phyloP scores from a whole-genome alignment of 2,329 filamentous ascomycete genomes.

The Xylaria sp. region DNA sequence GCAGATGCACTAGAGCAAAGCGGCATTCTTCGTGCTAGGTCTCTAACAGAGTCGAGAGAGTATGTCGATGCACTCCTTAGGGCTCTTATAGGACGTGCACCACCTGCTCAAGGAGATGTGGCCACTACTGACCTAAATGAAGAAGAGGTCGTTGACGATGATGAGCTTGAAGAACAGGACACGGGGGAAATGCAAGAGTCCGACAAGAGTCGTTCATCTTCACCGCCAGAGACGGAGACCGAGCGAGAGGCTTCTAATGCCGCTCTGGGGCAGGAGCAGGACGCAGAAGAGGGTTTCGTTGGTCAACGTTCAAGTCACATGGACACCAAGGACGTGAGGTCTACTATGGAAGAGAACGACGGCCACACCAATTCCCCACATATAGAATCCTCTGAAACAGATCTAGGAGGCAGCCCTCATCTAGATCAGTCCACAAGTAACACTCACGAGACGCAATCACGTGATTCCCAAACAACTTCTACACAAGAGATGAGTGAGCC shows the following conservation, averaged over 20 bases:
- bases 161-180: conserved; percentile 24
- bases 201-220: conserved; percentile 9
- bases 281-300: conserved; percentile 9
- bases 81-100: conserved; percentile 55
- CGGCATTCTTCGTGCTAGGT: conserved; percentile 60
- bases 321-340: background rate
- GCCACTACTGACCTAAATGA: conserved; percentile 16
- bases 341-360: background rate
- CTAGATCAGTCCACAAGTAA: background rate
- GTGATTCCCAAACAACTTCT: conserved; percentile 2
- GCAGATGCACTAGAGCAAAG: conserved; percentile 66
- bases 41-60: conserved; percentile 57
- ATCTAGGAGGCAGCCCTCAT: background rate
- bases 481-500: background rate
- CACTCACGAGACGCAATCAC: background rate
- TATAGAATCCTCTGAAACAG: background rate
- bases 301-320: background rate
- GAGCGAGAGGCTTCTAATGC: background rate
- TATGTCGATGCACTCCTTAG: conserved; percentile 64
- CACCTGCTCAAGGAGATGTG: conserved; percentile 28
- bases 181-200: background rate
- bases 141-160: conserved; percentile 27
- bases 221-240: background rate
- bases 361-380: background rate
- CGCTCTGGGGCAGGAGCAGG: background rate